Percentiles rank a stretch among this genome's conserved stretches.
These are phyloP conservation scores for Rhodosporidiobolus odoratus DNA, from an alignment of 768 basidiomycete genomes.

Conservation along the genomic window DNA sequence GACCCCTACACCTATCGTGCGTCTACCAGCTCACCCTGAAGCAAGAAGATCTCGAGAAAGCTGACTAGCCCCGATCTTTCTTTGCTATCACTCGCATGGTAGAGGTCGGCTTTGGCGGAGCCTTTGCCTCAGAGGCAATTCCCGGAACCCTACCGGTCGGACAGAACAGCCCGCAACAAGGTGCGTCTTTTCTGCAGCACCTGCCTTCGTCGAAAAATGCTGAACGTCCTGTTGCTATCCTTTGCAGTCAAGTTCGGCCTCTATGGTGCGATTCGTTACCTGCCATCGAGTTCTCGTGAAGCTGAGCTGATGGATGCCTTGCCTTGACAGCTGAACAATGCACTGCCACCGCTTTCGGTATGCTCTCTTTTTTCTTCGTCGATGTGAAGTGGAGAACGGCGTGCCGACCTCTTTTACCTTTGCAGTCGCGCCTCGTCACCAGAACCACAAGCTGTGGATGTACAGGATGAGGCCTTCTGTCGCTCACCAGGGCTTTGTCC, in stretches of 20 bases:
- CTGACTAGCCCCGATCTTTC: background rate
- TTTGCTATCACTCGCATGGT: background rate
- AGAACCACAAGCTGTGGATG: constrained; percentile 59
- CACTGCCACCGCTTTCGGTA: constrained; percentile 51
- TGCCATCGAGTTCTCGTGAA: constrained; percentile 50
- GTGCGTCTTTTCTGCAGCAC: constrained; percentile 12
- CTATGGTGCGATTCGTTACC: constrained; percentile 46
- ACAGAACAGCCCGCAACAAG: constrained; percentile 61
- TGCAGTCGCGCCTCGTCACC: constrained; percentile 54
- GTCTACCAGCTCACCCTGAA: background rate
- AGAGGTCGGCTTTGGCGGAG: constrained; percentile 58
- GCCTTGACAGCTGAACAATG: constrained; percentile 1
- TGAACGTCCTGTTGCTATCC: background rate
- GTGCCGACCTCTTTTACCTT: background rate
- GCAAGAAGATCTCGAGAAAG: too few relatives aligned
- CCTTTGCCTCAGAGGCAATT: constrained; percentile 50
- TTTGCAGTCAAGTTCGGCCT: constrained; percentile 54
- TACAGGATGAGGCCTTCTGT: constrained; percentile 59
- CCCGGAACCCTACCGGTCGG: constrained; percentile 57
- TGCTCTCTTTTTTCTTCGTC: constrained; percentile 45
- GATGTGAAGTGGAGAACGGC: constrained; percentile 47
- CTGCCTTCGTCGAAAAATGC: background rate
- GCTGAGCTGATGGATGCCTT: background rate
- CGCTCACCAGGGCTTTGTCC: constrained; percentile 60
- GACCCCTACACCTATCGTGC: constrained; percentile 57